phyloP scores from a whole-genome alignment of 2,329 filamentous ascomycete genomes.

The Hymenoscyphus linearis region DNA sequence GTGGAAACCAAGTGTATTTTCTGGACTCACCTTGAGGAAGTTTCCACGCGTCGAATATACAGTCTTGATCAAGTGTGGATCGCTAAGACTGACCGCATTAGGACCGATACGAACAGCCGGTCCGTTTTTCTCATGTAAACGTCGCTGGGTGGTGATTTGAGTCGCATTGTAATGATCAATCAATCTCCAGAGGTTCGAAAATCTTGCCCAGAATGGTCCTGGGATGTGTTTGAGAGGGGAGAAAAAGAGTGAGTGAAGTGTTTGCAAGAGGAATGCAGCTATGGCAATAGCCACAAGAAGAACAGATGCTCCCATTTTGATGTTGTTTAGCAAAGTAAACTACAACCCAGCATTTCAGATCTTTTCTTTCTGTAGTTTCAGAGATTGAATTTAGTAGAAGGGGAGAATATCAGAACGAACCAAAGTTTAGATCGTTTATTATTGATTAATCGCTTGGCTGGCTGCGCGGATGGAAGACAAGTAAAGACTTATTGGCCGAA shows the following conservation, averaged over 20 bases:
- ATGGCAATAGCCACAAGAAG: background rate
- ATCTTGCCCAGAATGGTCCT: slow-evolving; percentile 26
- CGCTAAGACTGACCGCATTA: slow-evolving; percentile 24
- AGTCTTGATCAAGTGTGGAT: slow-evolving; percentile 16
- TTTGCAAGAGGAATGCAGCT: background rate
- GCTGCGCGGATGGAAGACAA: background rate
- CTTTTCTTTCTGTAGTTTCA: no score
- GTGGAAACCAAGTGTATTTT: background rate
- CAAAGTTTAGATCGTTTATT: no score
- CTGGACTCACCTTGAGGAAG: slow-evolving; percentile 19
- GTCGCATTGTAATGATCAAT: slow-evolving; percentile 17
- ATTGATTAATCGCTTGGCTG: background rate
- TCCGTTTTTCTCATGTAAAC: slow-evolving; percentile 23
- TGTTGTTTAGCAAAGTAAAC: background rate
- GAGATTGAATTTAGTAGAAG: background rate
- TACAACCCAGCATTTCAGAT: no score
- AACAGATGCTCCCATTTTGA: background rate
- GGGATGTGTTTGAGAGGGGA: slow-evolving; percentile 21
- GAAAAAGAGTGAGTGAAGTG: background rate
- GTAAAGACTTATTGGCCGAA: background rate
- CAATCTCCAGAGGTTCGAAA: slow-evolving; percentile 28
- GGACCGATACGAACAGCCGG: slow-evolving; percentile 24
- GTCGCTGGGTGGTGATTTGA: slow-evolving; percentile 14
- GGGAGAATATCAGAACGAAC: background rate
- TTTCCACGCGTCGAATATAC: slow-evolving; percentile 18